Evolutionary conservation across 805 yeast genomes (phyloP), one percentile per base, ranked within the genome.

Genomic region (Peterozyma toletana): DNA sequence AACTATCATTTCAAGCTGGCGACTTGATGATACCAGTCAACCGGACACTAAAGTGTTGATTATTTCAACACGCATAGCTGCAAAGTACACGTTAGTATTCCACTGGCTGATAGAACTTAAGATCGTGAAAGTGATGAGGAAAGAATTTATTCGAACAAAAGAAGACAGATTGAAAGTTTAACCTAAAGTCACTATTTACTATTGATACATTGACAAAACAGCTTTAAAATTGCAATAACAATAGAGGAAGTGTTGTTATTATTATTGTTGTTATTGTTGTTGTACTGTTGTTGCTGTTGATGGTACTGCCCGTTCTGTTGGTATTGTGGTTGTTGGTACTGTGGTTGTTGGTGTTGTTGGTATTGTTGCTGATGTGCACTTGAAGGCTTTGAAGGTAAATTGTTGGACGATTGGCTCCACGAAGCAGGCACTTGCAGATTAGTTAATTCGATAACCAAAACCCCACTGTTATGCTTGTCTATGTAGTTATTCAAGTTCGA

Each of bases 401-500:
- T 54, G 34, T 52, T 54, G 46, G 53, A 51, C 37, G 54, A 46
- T 45, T 57, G 47, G 16, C 56, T 46, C 69, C 67, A 57, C 33
- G 60, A 49, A 5, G 50, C 54, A 17, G 80, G 80, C 16, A 75
- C 61, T 14, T 62, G 61, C 3, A 77, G 73, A 17, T 67, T 64
- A n/a, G 59, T 52, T 43, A 87, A 70, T 51, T 83, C 83, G 44
- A 90, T 78, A 10, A 85, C 70, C 47, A 90, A 59, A 3, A 90
- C 96, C 30, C 98, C 98, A 2, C 84, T 49, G 59, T 91, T 91
- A 43, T 83, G 74, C 2, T 70, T 68, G 53, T 89, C 91, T 33
- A 84, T 69, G 52, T 77, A 69, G 50, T 75, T 77, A 29, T 63
- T 73, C 50, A 90, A 71, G 21, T 77, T 66, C 37, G 83, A 77